phyloP scores from a whole-genome alignment of 23 red algal genomes.

The Agarophyton chilense region DNA sequence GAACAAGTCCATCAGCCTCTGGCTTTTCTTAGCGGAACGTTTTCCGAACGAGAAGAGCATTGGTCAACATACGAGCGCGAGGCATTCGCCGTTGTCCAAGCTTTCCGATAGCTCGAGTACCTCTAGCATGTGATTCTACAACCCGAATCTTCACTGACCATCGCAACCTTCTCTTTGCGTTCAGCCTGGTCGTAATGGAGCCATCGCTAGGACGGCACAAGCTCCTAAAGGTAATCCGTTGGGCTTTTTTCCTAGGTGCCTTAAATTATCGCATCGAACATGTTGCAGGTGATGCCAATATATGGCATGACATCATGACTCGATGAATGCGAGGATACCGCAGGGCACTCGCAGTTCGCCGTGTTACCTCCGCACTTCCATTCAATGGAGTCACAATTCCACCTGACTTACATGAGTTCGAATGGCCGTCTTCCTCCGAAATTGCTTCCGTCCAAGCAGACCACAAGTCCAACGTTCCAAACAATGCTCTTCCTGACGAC shows the following conservation, averaged over 20 bases:
- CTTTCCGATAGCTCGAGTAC: conserved; percentile 17
- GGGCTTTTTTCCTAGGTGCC: conserved; percentile 11
- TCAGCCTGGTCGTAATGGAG: conserved; percentile 4
- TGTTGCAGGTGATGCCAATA: not conserved
- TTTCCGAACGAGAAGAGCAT: conserved; percentile 26
- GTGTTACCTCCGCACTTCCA: no score
- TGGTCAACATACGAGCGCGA: conserved; percentile 37
- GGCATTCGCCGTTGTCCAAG: conserved; percentile 25
- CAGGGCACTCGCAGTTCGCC: no score
- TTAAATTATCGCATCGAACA: conserved; percentile 46
- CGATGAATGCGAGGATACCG: not conserved
- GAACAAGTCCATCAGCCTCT: conserved; percentile 17
- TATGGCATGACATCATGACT: conserved; percentile 43
- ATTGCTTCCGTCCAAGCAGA: no score
- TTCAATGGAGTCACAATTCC: no score
- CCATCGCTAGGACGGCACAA: conserved; percentile 36
- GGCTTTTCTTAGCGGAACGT: conserved; percentile 23
- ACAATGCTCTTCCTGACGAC: not conserved
- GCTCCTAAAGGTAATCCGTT: conserved; percentile 18
- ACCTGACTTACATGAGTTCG: no score
- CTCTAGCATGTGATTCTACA: not conserved
- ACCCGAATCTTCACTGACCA: conserved; percentile 46
- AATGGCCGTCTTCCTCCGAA: no score
- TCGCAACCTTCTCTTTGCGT: conserved; percentile 28
- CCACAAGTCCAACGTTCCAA: not conserved